These are phyloP conservation scores for Mercurialis annua DNA, from an alignment of 345 rosid genomes.

Conservation along the genomic window DNA sequence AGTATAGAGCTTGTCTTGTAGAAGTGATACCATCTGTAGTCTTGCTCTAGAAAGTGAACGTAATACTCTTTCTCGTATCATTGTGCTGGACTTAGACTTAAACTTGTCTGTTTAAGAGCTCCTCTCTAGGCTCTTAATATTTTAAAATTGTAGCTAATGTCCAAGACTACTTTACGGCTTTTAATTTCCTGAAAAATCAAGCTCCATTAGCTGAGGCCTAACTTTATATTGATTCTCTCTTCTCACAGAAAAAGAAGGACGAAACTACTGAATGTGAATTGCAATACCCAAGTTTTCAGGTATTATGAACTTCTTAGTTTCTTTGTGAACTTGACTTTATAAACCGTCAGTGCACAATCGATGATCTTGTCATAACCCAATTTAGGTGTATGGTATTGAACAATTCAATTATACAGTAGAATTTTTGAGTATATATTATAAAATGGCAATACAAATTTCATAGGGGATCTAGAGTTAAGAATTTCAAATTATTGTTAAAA, in stretches of 20 bases:
- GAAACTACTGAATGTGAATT: conserved; percentile 58
- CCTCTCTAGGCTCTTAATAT: neutral
- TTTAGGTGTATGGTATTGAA: neutral
- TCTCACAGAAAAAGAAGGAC: conserved; percentile 62
- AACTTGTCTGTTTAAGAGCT: neutral
- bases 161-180: neutral
- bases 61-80: neutral
- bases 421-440: neutral
- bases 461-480: neutral
- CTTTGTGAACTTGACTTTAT: neutral
- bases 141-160: neutral
- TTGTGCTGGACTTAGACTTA: neutral
- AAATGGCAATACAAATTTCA: neutral
- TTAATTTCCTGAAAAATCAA: neutral
- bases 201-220: neutral
- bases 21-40: neutral
- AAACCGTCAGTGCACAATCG: neutral
- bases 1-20: neutral
- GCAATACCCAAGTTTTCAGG: conserved; percentile 80
- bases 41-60: conserved; percentile 4
- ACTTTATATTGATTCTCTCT: neutral
- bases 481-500: conserved; percentile 1
- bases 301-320: conserved; percentile 17
- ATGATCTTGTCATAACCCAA: neutral
- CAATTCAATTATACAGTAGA: neutral